These are phyloP conservation scores for Cyclospora cayetanensis DNA, from an alignment of 169 alveolate species.

Conservation along the genomic window DNA sequence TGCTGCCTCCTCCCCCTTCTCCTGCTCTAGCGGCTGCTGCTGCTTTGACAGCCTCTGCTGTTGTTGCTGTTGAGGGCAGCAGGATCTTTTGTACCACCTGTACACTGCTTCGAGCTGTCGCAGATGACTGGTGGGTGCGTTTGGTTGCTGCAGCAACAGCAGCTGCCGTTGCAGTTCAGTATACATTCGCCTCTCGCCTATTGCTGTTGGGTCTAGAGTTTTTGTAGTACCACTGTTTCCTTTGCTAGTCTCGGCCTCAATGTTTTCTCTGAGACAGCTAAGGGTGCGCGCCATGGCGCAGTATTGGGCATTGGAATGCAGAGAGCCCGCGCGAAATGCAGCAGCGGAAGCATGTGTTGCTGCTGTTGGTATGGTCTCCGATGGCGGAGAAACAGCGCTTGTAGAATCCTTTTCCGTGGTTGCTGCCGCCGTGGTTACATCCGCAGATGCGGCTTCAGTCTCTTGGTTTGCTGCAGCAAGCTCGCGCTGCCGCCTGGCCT, in stretches of 20 bases:
- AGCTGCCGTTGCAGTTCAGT: slow-evolving; percentile 16
- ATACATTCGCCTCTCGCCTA: neutral
- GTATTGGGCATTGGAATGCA: neutral
- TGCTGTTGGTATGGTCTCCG: neutral
- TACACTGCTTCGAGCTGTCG: neutral
- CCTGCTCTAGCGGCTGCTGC: slow-evolving; percentile 8
- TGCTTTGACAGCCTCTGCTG: slow-evolving; percentile 3
- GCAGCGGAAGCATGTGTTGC: neutral
- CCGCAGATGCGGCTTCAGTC: neutral
- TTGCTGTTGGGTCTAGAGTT: neutral
- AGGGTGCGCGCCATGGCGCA: neutral
- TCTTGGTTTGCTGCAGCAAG: neutral
- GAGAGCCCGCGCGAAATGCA: neutral
- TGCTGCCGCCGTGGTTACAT: neutral
- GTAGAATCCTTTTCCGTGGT: too few species aligned
- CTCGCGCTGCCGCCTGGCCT: neutral
- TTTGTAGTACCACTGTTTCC: neutral
- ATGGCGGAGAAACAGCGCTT: neutral
- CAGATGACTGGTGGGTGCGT: neutral
- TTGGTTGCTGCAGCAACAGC: slow-evolving; percentile 55
- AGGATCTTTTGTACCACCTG: neutral
- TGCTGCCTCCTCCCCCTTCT: slow-evolving; percentile 5
- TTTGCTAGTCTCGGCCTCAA: neutral
- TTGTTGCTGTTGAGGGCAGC: slow-evolving; percentile 18
- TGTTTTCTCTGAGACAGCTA: neutral